These are phyloP conservation scores for Rhipidocladum racemiflorum DNA, from an alignment of 176 grass and related monocot genomes.

Conservation along the genomic window DNA sequence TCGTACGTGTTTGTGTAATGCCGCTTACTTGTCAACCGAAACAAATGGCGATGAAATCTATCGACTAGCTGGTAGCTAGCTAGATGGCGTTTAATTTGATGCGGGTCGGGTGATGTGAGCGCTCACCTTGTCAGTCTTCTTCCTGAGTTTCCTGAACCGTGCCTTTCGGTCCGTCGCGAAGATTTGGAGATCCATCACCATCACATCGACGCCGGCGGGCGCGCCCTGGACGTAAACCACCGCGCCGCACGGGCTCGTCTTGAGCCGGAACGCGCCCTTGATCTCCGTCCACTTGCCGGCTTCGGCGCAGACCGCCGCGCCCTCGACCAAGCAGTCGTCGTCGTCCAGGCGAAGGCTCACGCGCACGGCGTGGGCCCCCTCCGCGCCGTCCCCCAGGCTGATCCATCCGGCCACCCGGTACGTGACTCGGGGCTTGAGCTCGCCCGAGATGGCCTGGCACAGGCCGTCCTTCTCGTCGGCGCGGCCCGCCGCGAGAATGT, in stretches of 20 bases:
- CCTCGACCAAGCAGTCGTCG: slow-evolving; percentile 13
- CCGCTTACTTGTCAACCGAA: background rate
- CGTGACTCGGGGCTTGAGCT: slow-evolving; percentile 26
- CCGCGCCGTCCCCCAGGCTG: background rate
- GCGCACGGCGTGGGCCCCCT: background rate
- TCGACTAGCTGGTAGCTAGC: background rate
- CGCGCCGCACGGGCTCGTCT: slow-evolving; percentile 23
- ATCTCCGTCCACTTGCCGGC: slow-evolving; percentile 56
- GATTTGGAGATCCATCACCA: slow-evolving; percentile 64
- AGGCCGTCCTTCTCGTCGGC: slow-evolving; percentile 27
- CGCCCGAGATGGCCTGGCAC: slow-evolving; percentile 23
- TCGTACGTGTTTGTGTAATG: no score
- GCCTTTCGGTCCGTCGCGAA: slow-evolving; percentile 56
- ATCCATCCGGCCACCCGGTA: slow-evolving; percentile 50
- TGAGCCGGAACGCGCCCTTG: slow-evolving; percentile 62
- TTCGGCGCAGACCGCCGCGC: slow-evolving; percentile 38
- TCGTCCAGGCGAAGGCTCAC: slow-evolving; percentile 29
- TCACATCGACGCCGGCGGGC: slow-evolving; percentile 44
- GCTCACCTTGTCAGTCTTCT: slow-evolving; percentile 63
- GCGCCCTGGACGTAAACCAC: slow-evolving; percentile 58
- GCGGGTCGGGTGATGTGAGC: background rate
- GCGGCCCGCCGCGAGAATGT: background rate
- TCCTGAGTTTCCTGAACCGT: slow-evolving; percentile 55
- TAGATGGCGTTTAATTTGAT: background rate
- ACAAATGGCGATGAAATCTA: background rate